These are phyloP conservation scores for Sechiopsis laciniata DNA, from an alignment of 306 rosid species.

Conservation along the genomic window DNA sequence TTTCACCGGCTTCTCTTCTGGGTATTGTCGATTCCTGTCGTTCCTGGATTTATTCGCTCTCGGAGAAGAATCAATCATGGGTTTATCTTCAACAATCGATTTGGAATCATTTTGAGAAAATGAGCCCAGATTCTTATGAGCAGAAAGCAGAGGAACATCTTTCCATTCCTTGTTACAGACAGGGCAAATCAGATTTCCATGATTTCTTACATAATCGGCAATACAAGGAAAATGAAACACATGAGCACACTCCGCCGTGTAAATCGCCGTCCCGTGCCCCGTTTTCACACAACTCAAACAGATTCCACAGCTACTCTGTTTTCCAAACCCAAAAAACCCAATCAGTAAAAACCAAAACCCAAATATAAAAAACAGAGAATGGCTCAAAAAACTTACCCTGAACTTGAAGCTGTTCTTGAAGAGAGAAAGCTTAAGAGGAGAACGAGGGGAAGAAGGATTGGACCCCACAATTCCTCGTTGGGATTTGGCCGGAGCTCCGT, in stretches of 20 bases:
- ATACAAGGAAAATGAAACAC: conserved; percentile 94
- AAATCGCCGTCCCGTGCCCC: conserved; percentile 93
- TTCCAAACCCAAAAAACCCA: neutral
- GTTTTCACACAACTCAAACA: conserved; percentile 85
- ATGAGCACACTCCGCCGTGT: conserved; percentile 90
- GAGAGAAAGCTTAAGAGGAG: conserved; percentile 79
- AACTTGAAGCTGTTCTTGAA: conserved; percentile 95
- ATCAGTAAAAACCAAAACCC: no score
- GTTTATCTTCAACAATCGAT: conserved; percentile 16
- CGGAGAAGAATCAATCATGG: conserved; percentile 24
- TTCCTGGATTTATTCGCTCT: no score
- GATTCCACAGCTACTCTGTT: conserved; percentile 91
- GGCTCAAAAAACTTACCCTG: conserved; percentile 36
- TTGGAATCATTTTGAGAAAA: neutral
- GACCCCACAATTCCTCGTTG: conserved; percentile 36
- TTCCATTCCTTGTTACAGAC: conserved; percentile 81
- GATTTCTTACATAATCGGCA: conserved; percentile 58
- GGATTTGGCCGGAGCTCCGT: conserved; percentile 26
- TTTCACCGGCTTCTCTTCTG: conserved; percentile 1
- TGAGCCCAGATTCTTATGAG: conserved; percentile 37
- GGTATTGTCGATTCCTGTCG: neutral
- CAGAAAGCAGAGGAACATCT: conserved; percentile 72
- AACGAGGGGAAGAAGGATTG: conserved; percentile 79
- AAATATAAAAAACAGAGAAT: neutral
- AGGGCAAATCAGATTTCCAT: conserved; percentile 67